Conservation (phyloP, 306 rosid species). For the Vigna hirtella region DNA sequence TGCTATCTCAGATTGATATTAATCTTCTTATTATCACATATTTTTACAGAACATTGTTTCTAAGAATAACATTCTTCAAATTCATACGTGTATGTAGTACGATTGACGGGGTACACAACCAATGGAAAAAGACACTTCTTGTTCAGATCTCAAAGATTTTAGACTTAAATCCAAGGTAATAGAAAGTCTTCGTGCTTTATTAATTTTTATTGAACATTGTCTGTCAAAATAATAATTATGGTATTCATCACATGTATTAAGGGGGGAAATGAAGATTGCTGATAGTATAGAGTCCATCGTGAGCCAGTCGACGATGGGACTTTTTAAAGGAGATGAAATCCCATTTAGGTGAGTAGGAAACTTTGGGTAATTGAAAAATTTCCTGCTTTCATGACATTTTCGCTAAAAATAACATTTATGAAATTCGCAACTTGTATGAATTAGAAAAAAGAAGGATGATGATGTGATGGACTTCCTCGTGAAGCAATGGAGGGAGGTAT, state of each 20-base stretch:
- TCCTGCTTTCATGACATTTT: too few relatives aligned
- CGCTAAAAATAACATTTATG: background rate
- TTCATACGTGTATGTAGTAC: background rate
- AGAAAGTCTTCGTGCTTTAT: background rate
- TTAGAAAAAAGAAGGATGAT: background rate
- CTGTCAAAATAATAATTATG: background rate
- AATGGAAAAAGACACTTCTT: background rate
- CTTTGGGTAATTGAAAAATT: background rate
- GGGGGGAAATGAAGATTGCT: background rate
- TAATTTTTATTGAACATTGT: background rate
- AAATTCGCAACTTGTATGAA: background rate
- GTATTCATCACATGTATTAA: too few relatives aligned
- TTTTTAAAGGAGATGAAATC: too few relatives aligned
- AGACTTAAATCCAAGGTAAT: background rate
- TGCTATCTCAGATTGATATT: background rate
- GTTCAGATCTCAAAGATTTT: too few relatives aligned
- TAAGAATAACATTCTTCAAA: background rate
- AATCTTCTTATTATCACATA: too few relatives aligned
- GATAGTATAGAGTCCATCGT: background rate
- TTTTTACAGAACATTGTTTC: background rate
- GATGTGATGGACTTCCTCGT: background rate
- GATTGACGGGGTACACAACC: fast-evolving
- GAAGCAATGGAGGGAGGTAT: background rate
- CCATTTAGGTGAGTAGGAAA: too few relatives aligned
- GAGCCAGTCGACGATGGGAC: fast-evolving